Percentiles rank a stretch among this genome's conserved stretches.
Evolutionary conservation across 345 rosid species (phyloP).

Genomic region (Rhizophora mangle): DNA sequence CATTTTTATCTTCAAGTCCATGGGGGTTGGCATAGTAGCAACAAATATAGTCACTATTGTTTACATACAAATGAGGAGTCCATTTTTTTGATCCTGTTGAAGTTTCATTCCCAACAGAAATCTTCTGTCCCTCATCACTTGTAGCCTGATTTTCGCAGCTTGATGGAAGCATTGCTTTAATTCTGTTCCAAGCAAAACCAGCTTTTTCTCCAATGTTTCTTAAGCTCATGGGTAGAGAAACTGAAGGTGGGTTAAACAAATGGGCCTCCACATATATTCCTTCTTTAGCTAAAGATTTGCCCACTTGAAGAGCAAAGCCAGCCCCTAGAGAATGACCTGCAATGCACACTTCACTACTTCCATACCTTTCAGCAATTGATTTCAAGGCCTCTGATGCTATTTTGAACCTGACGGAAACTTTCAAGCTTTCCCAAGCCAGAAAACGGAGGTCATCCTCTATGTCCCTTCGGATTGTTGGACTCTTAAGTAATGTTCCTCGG

Average conservation of each 20-base stretch:
- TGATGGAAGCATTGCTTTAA: conserved; percentile 77
- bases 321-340: conserved; percentile 98
- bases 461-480: conserved; percentile 77
- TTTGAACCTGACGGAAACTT: conserved; percentile 81
- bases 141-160: conserved; percentile 9
- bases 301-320: conserved; percentile 91
- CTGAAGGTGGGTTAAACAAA: conserved; percentile 90
- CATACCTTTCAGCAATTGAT: conserved; percentile 63
- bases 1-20: conserved; percentile 31
- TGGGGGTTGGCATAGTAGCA: conserved; percentile 67
- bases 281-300: conserved; percentile 87
- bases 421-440: conserved; percentile 91
- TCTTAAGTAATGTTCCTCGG: conserved; percentile 80
- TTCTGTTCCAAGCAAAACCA: conserved; percentile 64
- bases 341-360: conserved; percentile 72
- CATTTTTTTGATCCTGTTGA: conserved; percentile 61
- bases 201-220: conserved; percentile 83
- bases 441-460: conserved; percentile 93
- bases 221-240: conserved; percentile 85
- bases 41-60: conserved; percentile 86
- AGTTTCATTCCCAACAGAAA: conserved; percentile 18
- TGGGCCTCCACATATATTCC: conserved; percentile 79
- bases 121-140: neutral
- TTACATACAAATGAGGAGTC: conserved; percentile 87
- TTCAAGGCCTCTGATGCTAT: conserved; percentile 61